A percentile compares a stretch with the other conserved stretches of the same genome.
Evolutionary conservation across 768 basidiomycete species (phyloP).

Genomic region (Candolleomyces aberdarensis): DNA sequence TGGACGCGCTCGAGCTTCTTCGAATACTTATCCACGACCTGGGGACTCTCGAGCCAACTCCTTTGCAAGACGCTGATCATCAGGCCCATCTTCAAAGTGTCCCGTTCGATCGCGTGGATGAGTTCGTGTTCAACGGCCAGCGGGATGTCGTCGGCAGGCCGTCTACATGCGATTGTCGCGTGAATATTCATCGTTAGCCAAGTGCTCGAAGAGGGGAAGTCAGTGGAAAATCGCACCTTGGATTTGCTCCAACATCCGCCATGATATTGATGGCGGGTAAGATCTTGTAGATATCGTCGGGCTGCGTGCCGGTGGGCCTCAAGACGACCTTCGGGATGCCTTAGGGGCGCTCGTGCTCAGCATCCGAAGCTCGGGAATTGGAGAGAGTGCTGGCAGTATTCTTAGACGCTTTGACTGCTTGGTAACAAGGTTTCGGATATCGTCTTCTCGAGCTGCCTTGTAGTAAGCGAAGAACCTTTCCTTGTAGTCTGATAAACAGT

Average conservation of each 20-base stretch:
- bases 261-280: slow-evolving; percentile 55
- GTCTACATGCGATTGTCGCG: slow-evolving; percentile 52
- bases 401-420: slow-evolving; percentile 22
- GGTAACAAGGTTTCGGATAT: slow-evolving; percentile 22
- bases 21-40: too few relatives aligned
- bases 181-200: not conserved
- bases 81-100: slow-evolving; percentile 29
- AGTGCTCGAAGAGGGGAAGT: not conserved
- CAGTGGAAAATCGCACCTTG: slow-evolving; percentile 46
- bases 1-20: too few relatives aligned
- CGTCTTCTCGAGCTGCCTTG: slow-evolving; percentile 36
- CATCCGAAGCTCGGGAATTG: slow-evolving; percentile 11
- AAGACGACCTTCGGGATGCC: slow-evolving; percentile 32
- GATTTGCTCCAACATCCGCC: slow-evolving; percentile 71
- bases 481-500: slow-evolving; percentile 45
- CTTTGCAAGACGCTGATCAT: too few relatives aligned
- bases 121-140: slow-evolving; percentile 55
- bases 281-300: slow-evolving; percentile 46
- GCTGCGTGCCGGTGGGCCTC: slow-evolving; percentile 31
- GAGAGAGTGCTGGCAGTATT: not conserved
- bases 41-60: too few relatives aligned
- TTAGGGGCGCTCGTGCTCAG: not conserved
- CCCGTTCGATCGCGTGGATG: slow-evolving; percentile 47
- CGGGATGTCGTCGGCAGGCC: slow-evolving; percentile 55
- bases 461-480: slow-evolving; percentile 44